Base-by-base conservation (phyloP, 768 basidiomycete genomes). In the Arthromyces matolae region DNA sequence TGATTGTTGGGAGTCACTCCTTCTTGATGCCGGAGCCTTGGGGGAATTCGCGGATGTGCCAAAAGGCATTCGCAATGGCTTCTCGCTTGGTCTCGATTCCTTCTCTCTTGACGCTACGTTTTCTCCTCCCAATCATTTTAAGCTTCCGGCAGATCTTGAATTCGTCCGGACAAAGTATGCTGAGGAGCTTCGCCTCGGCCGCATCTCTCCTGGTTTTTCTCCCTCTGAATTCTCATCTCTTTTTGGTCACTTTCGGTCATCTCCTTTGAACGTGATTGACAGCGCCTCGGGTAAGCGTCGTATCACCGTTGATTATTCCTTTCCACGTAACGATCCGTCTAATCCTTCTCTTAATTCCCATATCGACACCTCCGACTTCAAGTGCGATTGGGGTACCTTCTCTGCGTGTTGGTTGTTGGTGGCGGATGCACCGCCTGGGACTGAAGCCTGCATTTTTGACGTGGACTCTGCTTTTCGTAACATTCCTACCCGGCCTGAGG, bases 261-360 rank as follows among this genome's bases (percentile, higher is more conserved):
- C 64, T 0, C 66, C 64, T 2, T 45, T 68, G 7, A 58, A 58
- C 19, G 56, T 63, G 1, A 53, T 65, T 13, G 56, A 54, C 4
- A 59, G 64, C 34, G 40, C 48, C 1, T 47, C 55, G 2, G 55
- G 52, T 10, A 58, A 60, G 42, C 45, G 48, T n/a, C 49, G 62
- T 0, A 52, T 65, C n/a, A 52, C 62, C 20, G 59, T 64, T 27
- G 60, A 67, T 29, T 52, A 62, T 23, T 65, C 64, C n/a, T 49
- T 39, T 42, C 43, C 56, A 27, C 29, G 40, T 7, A 47, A 47
- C 28, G 35, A 40, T 29, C 18, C 24, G 16, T 29, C 19, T 25
- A 23, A 31, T 32, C 27, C 27, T 33, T 49, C 48, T 13, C 16
- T 49, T 3, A 49, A 49, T 18, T 42, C 40, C 12, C 12, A 25